These are phyloP conservation scores for Paramecium octaurelia DNA, from an alignment of 73 alveolate genomes.

Conservation along the genomic window DNA sequence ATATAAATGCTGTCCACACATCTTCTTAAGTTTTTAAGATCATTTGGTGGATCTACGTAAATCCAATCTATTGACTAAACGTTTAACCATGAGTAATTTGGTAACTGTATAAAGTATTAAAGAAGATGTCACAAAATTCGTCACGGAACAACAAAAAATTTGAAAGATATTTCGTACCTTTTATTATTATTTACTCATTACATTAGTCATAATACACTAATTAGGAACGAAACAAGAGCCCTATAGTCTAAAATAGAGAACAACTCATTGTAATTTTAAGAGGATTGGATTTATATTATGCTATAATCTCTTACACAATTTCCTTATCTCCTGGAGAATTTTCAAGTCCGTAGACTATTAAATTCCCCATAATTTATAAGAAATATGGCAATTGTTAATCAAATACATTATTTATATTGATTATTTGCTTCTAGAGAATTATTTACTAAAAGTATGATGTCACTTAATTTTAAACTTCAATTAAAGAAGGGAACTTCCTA, in stretches of 20 bases:
- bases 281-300: neutral
- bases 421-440: neutral
- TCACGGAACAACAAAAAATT: neutral
- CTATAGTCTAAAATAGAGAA: neutral
- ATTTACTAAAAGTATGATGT: slow-evolving; percentile 6
- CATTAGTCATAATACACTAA: neutral
- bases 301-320: neutral
- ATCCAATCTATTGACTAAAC: slow-evolving; percentile 12
- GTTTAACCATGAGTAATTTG: neutral
- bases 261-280: slow-evolving; percentile 25
- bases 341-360: neutral
- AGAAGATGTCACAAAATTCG: slow-evolving; percentile 7
- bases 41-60: neutral
- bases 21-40: neutral
- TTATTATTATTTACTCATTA: neutral
- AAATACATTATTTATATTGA: neutral
- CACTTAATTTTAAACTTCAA: neutral
- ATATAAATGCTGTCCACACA: slow-evolving; percentile 12
- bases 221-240: neutral
- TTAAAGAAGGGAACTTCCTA: neutral
- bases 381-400: slow-evolving; percentile 17
- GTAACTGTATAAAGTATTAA: neutral
- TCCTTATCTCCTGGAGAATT: neutral
- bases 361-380: neutral
- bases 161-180: neutral